Base-by-base conservation (phyloP, 2,329 filamentous ascomycete species). In the Chaetomium sp. region DNA sequence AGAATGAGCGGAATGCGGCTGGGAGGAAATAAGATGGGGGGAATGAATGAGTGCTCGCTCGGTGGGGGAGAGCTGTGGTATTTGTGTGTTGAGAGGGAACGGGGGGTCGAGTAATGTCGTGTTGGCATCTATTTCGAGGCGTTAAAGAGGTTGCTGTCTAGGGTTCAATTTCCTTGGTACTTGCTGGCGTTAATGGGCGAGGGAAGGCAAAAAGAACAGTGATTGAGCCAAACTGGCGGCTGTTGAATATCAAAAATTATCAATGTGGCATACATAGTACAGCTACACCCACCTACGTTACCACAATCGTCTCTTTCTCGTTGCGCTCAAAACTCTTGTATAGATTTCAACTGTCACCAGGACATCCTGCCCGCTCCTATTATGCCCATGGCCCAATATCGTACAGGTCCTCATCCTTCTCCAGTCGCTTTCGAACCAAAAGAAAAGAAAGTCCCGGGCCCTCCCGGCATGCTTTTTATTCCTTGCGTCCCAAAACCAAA, bases 1-100 rank as follows among this genome's bases (percentile, higher is more conserved):
- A 80, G 66, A 90, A 90, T 67, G 74, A 80, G 66, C 76, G 78
- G 64, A 76, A 76, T 62, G 71, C 55, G 9, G 66, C 59, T 45
- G 65, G 63, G 60, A 60, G 53, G 56, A 61, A 58, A 43, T 56
- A 49, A 37, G 9, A 14, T 8, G 45, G 36, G 5, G 33, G 14
- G 12, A 12, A 12, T 8, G 36, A 38, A 38, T 11, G 11, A 38
- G 11, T n/a, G n/a, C n/a, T n/a, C n/a, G n/a, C n/a, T 27, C 19
- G 19, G 2, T 27, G 19, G 19, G 19, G 19, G 3, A 27, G 19
- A 3, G 19, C 19, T 27, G 19, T 27, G 19, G 19, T 27, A 2
- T 27, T 27, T 27, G 19, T 3, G 19, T 2, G 3, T 27, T 3
- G 19, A 27, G 19, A 27, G 19, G 19, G 19, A 27, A 27, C 19